A percentile compares a stretch with the other conserved stretches of the same genome.
Evolutionary conservation across 202 grass and related monocot genomes (phyloP).

Genomic region (Hordeum pubiflorum): DNA sequence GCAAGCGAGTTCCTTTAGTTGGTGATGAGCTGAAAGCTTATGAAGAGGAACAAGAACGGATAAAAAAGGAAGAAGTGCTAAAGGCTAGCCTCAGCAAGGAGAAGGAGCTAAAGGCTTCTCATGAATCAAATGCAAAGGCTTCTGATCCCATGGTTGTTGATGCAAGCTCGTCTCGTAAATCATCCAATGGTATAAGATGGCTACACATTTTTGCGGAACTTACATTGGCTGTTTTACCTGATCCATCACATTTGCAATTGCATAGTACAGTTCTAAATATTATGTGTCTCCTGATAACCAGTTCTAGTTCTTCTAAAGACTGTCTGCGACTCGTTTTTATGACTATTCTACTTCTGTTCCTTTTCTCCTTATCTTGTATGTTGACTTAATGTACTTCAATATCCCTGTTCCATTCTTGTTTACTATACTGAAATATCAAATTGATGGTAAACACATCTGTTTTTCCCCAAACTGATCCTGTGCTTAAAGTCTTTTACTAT

Average conservation of each 20-base stretch:
- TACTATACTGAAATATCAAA: conserved; percentile 7
- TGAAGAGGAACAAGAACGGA: conserved; percentile 79
- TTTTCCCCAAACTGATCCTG: not conserved
- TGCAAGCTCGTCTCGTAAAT: conserved; percentile 51
- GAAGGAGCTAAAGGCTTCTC: conserved; percentile 69
- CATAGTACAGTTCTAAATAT: conserved; percentile 9
- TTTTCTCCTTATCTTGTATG: not conserved
- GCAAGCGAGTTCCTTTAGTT: conserved; percentile 75
- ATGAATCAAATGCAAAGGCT: conserved; percentile 53
- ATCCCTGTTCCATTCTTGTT: conserved; percentile 9
- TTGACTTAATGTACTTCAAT: conserved; percentile 13
- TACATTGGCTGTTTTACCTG: not conserved
- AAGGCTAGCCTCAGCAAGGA: conserved; percentile 67
- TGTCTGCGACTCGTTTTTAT: not conserved
- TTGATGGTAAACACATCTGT: not conserved
- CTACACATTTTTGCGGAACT: conserved; percentile 1
- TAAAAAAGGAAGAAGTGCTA: conserved; percentile 69
- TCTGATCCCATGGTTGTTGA: conserved; percentile 66
- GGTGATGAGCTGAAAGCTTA: conserved; percentile 92
- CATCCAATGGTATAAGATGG: conserved; percentile 48
- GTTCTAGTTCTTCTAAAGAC: not conserved
- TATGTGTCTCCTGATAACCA: not conserved
- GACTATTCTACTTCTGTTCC: not conserved
- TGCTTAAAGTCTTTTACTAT: conserved; percentile 11
- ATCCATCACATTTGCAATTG: not conserved